Percentiles rank a stretch among this genome's conserved stretches.
phyloP scores from a whole-genome alignment of 78 protist species.

The Dictyostelium intermedium region DNA sequence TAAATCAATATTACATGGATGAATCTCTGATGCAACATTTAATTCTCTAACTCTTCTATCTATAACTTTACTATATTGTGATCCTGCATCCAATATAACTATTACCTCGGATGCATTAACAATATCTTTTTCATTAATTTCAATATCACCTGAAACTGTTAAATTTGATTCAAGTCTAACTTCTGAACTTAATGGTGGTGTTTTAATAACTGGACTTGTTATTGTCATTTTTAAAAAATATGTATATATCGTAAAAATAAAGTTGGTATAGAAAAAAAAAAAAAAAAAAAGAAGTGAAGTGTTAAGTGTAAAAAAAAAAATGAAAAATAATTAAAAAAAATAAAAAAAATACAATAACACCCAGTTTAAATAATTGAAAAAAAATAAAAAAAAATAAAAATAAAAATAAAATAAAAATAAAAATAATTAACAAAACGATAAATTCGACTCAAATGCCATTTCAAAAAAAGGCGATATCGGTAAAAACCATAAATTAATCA shows the following conservation, averaged over 20 bases:
- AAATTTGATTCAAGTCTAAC: constrained; percentile 34
- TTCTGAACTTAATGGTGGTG: constrained; percentile 27
- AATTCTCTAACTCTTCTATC: constrained; percentile 96
- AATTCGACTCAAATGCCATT: too few relatives aligned
- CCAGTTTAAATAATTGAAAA: too few relatives aligned
- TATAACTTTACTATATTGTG: constrained; percentile 94
- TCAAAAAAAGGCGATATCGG: too few relatives aligned
- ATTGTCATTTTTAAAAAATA: constrained; percentile 2
- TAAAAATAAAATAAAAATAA: too few relatives aligned
- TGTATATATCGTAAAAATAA: too few relatives aligned
- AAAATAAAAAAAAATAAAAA: too few relatives aligned
- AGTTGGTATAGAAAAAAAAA: neutral
- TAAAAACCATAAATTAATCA: too few relatives aligned
- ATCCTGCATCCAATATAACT: constrained; percentile 89
- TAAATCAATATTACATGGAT: constrained; percentile 76
- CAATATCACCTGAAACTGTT: neutral
- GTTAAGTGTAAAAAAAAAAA: neutral
- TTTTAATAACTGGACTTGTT: constrained; percentile 41
- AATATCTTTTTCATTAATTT: neutral
- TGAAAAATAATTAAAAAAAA: too few relatives aligned
- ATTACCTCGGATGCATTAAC: constrained; percentile 68
- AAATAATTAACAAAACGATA: neutral
- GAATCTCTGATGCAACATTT: constrained; percentile 88
- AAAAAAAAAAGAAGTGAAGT: neutral
- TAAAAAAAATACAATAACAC: too few relatives aligned